phyloP scores from a whole-genome alignment of 2,329 filamentous ascomycete genomes.

The Colletotrichum lini region DNA sequence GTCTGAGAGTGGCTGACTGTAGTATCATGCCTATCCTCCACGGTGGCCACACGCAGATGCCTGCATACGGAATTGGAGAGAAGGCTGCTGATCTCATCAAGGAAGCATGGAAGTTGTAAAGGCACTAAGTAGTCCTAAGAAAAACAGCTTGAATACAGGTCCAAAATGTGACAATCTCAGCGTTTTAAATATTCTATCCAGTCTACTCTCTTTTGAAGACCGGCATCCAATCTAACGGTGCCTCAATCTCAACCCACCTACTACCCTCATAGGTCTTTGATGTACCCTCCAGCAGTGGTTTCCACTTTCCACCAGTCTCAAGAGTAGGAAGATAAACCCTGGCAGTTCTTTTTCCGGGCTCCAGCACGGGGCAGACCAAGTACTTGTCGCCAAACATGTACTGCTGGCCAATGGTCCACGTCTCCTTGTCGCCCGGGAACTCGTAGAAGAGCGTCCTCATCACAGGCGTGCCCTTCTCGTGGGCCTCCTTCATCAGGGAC shows the following conservation, averaged over 20 bases:
- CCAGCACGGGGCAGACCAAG: slow-evolving; percentile 69
- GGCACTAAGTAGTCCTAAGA: too few relatives aligned
- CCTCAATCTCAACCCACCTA: slow-evolving; percentile 38
- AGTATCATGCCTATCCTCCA: slow-evolving; percentile 67
- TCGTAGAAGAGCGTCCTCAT: slow-evolving; percentile 76
- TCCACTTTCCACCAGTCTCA: slow-evolving; percentile 23
- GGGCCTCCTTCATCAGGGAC: slow-evolving; percentile 70
- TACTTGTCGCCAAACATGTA: slow-evolving; percentile 76
- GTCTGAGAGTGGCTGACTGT: slow-evolving; percentile 68
- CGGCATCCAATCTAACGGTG: slow-evolving; percentile 43
- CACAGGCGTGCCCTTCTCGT: slow-evolving; percentile 71
- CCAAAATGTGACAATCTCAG: too few relatives aligned
- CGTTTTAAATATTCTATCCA: too few relatives aligned
- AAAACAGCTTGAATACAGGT: not conserved
- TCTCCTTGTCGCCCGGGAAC: slow-evolving; percentile 67
- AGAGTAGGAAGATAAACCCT: slow-evolving; percentile 66
- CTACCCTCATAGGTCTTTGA: slow-evolving; percentile 25
- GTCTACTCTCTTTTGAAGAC: slow-evolving; percentile 36
- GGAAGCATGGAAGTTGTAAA: slow-evolving; percentile 44
- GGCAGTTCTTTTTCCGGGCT: slow-evolving; percentile 59
- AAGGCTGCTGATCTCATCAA: slow-evolving; percentile 65
- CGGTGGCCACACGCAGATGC: slow-evolving; percentile 69
- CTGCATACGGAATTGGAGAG: slow-evolving; percentile 71
- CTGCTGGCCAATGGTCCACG: slow-evolving; percentile 72
- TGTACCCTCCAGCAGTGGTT: slow-evolving; percentile 31